Conservation (phyloP, 805 yeast species). For the Hanseniaspora valbyensis region DNA sequence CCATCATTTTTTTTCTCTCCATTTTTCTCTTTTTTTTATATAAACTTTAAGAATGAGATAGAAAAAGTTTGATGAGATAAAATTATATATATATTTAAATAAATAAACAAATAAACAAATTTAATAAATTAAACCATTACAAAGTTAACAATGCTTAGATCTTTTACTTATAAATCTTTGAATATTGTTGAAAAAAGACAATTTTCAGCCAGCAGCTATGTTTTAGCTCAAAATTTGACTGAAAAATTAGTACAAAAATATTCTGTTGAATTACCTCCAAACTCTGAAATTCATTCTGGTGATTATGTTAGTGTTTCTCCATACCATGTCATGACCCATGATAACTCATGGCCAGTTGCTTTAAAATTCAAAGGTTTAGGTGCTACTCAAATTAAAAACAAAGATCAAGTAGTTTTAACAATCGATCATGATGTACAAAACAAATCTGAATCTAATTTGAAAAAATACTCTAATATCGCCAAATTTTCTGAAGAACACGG, state of each 20-base stretch:
- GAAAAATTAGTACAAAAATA: slow-evolving; percentile 92
- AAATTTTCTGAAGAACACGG: slow-evolving; percentile 83
- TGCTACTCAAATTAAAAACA: slow-evolving; percentile 69
- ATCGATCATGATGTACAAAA: slow-evolving; percentile 97
- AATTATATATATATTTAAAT: too few relatives aligned
- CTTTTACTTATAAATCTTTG: not conserved
- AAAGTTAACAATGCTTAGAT: not conserved
- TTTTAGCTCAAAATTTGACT: slow-evolving; percentile 60
- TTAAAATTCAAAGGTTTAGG: slow-evolving; percentile 92
- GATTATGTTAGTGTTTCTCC: slow-evolving; percentile 93
- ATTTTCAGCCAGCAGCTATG: not conserved
- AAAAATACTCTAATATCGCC: slow-evolving; percentile 80
- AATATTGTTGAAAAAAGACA: not conserved
- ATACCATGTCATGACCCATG: slow-evolving; percentile 98
- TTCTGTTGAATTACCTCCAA: slow-evolving; percentile 73
- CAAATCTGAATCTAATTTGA: slow-evolving; percentile 74
- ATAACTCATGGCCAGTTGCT: slow-evolving; percentile 99
- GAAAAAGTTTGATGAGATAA: too few relatives aligned
- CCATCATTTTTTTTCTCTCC: too few relatives aligned
- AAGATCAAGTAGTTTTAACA: slow-evolving; percentile 88
- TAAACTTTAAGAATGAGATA: too few relatives aligned
- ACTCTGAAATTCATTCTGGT: slow-evolving; percentile 70
- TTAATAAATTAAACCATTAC: not conserved
- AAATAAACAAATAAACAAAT: not conserved
- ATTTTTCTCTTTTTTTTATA: too few relatives aligned